phyloP scores from a whole-genome alignment of 305 asterid species.

The Caryopteris hybrid region DNA sequence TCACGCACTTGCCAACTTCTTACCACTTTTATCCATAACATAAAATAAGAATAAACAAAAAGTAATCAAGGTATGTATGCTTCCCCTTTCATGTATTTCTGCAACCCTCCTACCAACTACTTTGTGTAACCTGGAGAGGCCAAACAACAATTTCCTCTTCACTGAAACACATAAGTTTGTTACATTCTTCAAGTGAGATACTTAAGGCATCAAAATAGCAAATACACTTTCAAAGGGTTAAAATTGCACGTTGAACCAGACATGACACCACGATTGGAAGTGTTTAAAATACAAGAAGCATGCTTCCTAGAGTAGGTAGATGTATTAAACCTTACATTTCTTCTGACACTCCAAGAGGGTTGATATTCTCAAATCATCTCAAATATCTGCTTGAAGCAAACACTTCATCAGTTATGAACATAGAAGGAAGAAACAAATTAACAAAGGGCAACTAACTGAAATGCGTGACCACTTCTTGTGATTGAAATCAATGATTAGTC shows the following conservation, averaged over 20 bases:
- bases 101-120: neutral
- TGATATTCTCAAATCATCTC: constrained; percentile 64
- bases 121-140: neutral
- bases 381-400: constrained; percentile 58
- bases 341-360: constrained; percentile 21
- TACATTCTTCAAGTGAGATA: neutral
- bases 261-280: neutral
- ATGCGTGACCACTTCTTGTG: neutral
- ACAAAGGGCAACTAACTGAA: constrained; percentile 7
- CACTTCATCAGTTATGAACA: constrained; percentile 17
- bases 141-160: constrained; percentile 2
- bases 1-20: neutral
- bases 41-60: neutral
- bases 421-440: neutral
- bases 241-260: neutral
- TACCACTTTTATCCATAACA: neutral
- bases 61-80: neutral
- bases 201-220: neutral
- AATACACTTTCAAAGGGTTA: constrained; percentile 3
- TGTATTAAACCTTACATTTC: constrained; percentile 17
- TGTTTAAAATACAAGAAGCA: constrained; percentile 17
- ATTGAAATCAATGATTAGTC: neutral
- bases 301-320: constrained; percentile 9
- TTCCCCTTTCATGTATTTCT: neutral
- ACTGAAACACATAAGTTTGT: neutral